Evolutionary conservation across 2,329 filamentous ascomycete species (phyloP).

Genomic region (Neofusicoccum kwambonambiense): DNA sequence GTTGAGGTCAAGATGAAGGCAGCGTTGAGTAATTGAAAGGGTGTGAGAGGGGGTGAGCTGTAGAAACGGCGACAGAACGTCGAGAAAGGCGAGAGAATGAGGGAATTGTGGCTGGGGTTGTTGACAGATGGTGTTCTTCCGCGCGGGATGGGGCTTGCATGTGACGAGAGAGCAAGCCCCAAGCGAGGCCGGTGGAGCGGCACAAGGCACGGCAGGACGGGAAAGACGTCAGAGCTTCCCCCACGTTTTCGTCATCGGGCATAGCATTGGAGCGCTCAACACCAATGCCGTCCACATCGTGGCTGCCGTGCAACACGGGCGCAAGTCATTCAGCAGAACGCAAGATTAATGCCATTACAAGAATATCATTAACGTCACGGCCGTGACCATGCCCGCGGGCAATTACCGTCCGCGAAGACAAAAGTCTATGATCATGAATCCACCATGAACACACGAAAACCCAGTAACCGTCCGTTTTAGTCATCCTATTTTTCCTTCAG

Average conservation of each 20-base stretch:
- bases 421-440: not conserved
- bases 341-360: not conserved
- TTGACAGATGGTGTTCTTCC: slow-evolving; percentile 22
- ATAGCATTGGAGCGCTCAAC: not conserved
- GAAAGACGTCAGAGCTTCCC: slow-evolving; percentile 9
- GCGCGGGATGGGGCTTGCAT: slow-evolving; percentile 12
- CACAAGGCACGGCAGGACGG: not conserved
- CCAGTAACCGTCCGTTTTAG: not conserved
- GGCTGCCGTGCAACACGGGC: not conserved
- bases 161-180: not conserved
- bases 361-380: not conserved
- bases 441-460: not conserved
- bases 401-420: not conserved
- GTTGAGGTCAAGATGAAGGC: slow-evolving; percentile 1
- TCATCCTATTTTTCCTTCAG: not conserved
- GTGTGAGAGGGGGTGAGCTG: not conserved
- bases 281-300: not conserved
- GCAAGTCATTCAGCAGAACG: not conserved
- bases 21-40: not conserved
- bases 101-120: slow-evolving; percentile 26
- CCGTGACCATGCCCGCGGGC: not conserved
- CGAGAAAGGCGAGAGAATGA: slow-evolving; percentile 26
- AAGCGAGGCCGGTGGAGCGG: not conserved
- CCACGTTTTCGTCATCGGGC: slow-evolving; percentile 8
- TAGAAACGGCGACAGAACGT: slow-evolving; percentile 28